Percentiles rank a stretch among this genome's conserved stretches.
Evolutionary conservation across 208 protist genomes (phyloP).

Genomic region (Wallacemonas sp.): DNA sequence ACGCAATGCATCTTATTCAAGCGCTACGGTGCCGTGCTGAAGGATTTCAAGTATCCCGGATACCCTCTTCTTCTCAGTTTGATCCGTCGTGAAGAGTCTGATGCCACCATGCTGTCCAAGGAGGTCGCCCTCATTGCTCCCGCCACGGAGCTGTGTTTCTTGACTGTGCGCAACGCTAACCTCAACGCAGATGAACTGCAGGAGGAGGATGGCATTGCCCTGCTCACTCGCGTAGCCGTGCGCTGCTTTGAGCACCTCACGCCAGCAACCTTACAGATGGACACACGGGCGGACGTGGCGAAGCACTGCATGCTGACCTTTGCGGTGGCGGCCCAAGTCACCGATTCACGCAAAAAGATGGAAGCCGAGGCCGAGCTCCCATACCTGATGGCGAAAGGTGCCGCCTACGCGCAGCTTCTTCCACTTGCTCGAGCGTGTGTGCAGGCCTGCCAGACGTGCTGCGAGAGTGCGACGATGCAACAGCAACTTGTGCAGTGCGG

Average conservation of each 20-base stretch:
- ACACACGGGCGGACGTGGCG: constrained; percentile 40
- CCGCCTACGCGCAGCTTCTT: constrained; percentile 56
- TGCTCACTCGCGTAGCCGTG: constrained; percentile 58
- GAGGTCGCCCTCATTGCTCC: constrained; percentile 70
- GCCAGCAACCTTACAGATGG: constrained; percentile 12
- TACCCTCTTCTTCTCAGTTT: constrained; percentile 88
- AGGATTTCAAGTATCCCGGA: constrained; percentile 94
- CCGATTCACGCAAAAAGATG: constrained; percentile 72
- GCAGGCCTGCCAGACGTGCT: constrained; percentile 67
- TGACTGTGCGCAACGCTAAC: constrained; percentile 88
- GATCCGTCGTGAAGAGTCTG: constrained; percentile 67
- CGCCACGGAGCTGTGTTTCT: constrained; percentile 86
- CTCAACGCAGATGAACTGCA: constrained; percentile 94
- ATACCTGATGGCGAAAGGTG: constrained; percentile 56
- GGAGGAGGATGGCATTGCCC: constrained; percentile 87
- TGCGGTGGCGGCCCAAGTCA: constrained; percentile 59
- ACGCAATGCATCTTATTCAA: constrained; percentile 94
- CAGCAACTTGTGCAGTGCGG: constrained; percentile 55
- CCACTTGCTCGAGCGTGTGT: constrained; percentile 74
- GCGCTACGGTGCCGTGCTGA: constrained; percentile 67
- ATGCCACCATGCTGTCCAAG: constrained; percentile 66
- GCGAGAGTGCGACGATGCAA: constrained; percentile 62
- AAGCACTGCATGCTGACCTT: constrained; percentile 81
- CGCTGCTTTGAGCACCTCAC: constrained; percentile 81
- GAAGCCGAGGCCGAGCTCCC: constrained; percentile 38